Base-by-base conservation (phyloP, 495 filamentous ascomycete species). In the Aspergillus haitiensis region DNA sequence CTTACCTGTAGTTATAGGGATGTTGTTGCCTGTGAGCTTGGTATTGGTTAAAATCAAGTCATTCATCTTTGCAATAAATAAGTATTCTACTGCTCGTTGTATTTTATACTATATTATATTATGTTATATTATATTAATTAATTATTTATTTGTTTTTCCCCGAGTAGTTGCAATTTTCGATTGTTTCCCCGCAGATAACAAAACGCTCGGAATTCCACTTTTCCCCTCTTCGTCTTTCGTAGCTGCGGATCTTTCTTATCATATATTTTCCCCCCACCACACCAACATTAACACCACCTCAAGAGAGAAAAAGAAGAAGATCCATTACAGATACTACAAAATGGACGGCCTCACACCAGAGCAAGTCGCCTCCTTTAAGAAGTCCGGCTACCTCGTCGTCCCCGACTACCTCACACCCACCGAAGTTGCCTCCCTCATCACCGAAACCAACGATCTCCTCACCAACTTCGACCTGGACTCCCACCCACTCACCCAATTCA, bases 401-500 rank as follows among this genome's bases (percentile, higher is more conserved):
- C 92, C 90, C 2, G 68, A 87, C 68, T 93, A 88, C 64, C 86
- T 98, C 27, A 76, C 79, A 10, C 76, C 79, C 0, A 65, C 73
- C 3, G 89, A 88, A 45, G 84, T 92, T 32, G 55, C 78, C 37
- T 70, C 81, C 34, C 84, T 97, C n/a, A 82, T 98, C 7, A 63
- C 65, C 51, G 88, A 93, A 75, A 93, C 91, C 10, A 76, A 86
- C 66, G 67, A 74, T 36, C 84, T 97, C 58, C 89, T 98, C 53
- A 75, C 86, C 55, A 78, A 80, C 55, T 92, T 98, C 78, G 74
- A 82, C 32, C 79, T 98, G 6, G 78, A 85, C 33, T 81, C 84
- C 21, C 94, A 98, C 75, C 94, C 94, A 0, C 85, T 98, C 78
- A 98, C 94, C 3, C 86, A 84, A 67, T 98, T 98, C 83, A 87